A percentile compares a stretch with the other conserved stretches of the same genome.
phyloP scores from a whole-genome alignment of 2,329 filamentous ascomycete genomes.

The Annulohypoxylon truncatum region DNA sequence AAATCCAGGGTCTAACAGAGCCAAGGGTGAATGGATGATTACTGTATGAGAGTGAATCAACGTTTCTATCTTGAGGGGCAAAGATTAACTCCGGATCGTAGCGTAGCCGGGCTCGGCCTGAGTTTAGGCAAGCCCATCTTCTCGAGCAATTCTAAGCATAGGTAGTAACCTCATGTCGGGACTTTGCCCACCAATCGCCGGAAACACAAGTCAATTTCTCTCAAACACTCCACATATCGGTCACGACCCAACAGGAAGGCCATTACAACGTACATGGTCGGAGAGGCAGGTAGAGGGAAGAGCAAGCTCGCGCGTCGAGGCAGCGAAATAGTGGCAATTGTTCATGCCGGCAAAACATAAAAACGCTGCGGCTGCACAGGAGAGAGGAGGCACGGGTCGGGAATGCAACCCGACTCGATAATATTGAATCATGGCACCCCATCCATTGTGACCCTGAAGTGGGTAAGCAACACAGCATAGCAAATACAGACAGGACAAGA shows the following conservation, averaged over 20 bases:
- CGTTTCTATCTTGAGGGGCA: slow-evolving; percentile 28
- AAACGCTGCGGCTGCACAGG: slow-evolving; percentile 46
- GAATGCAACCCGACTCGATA: slow-evolving; percentile 46
- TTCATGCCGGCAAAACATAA: slow-evolving; percentile 49
- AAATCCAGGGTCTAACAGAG: slow-evolving; percentile 28
- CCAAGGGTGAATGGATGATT: slow-evolving; percentile 41
- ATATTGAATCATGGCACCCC: slow-evolving; percentile 36
- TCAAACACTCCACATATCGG: slow-evolving; percentile 40
- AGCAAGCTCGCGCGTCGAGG: slow-evolving; percentile 31
- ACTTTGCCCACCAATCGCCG: slow-evolving; percentile 34
- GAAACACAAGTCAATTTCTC: slow-evolving; percentile 37
- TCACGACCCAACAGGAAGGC: slow-evolving; percentile 43
- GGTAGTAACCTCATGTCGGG: slow-evolving; percentile 36
- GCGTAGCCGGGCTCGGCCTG: slow-evolving; percentile 33
- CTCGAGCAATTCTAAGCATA: slow-evolving; percentile 30
- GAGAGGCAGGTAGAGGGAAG: slow-evolving; percentile 29
- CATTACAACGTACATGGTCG: slow-evolving; percentile 39
- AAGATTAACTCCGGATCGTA: slow-evolving; percentile 37
- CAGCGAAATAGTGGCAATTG: slow-evolving; percentile 43
- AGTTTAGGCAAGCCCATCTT: slow-evolving; percentile 35
- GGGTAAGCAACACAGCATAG: slow-evolving; percentile 40
- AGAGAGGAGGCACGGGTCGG: slow-evolving; percentile 45
- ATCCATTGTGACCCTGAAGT: slow-evolving; percentile 37
- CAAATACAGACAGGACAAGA: slow-evolving; percentile 37
- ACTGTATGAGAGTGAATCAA: slow-evolving; percentile 42